These are phyloP conservation scores for Coniochaeta prunicola DNA, from an alignment of 2,329 filamentous ascomycete genomes.

Conservation along the genomic window DNA sequence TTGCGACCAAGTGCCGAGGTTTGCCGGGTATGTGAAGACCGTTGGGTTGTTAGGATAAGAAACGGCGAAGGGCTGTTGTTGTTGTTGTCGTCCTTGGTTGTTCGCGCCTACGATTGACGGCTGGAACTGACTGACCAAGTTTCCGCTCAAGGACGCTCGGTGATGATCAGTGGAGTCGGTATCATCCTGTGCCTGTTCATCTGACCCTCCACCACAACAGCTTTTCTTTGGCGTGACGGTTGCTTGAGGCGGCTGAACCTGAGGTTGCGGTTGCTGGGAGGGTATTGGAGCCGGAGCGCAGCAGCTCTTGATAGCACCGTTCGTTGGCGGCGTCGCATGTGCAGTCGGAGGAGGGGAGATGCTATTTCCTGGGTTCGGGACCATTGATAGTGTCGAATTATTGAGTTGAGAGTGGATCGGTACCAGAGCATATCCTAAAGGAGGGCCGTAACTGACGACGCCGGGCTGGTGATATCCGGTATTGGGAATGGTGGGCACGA, in stretches of 20 bases:
- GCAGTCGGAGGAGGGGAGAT: background rate
- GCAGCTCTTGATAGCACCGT: background rate
- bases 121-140: slow-evolving; percentile 26
- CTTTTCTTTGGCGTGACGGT: background rate
- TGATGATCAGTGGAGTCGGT: background rate
- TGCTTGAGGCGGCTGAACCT: background rate
- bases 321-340: background rate
- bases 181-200: background rate
- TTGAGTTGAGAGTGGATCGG: background rate
- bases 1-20: slow-evolving; percentile 47
- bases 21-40: slow-evolving; percentile 44
- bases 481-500: background rate
- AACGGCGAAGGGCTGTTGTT: slow-evolving; percentile 24
- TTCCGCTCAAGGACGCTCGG: slow-evolving; percentile 9
- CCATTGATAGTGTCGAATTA: background rate
- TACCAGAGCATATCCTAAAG: slow-evolving; percentile 1
- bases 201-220: background rate
- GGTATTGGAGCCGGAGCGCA: background rate
- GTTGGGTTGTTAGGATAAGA: slow-evolving; percentile 24
- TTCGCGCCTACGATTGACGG: slow-evolving; percentile 24
- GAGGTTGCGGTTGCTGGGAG: background rate
- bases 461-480: background rate
- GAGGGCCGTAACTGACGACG: slow-evolving; percentile 39
- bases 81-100: slow-evolving; percentile 27
- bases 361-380: background rate